These are phyloP conservation scores for Umbilicus rupestris DNA, from an alignment of 164 flowering plant species.

Conservation along the genomic window DNA sequence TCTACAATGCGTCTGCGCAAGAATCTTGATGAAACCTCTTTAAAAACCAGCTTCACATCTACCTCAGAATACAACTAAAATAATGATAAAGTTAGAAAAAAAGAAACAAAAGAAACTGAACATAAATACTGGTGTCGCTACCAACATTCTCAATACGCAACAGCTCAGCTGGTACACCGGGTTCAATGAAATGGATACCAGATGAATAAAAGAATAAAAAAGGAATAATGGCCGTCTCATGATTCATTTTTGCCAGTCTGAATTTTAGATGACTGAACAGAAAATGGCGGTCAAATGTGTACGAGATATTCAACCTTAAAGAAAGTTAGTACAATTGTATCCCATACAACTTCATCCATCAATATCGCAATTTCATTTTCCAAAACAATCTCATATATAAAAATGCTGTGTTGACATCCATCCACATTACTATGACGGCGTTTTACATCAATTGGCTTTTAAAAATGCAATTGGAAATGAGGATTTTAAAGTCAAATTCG, in stretches of 20 bases:
- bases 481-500: too few relatives aligned
- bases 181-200: background rate
- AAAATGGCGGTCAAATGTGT: background rate
- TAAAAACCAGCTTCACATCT: slow-evolving; percentile 90
- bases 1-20: slow-evolving; percentile 88
- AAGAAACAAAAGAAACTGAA: background rate
- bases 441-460: too few relatives aligned
- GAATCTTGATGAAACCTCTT: slow-evolving; percentile 77
- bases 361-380: background rate
- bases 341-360: background rate
- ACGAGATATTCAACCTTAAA: background rate
- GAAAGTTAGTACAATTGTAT: background rate
- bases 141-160: background rate
- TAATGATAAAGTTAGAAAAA: background rate
- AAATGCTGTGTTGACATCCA: background rate
- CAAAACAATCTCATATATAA: background rate
- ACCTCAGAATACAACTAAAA: slow-evolving; percentile 76
- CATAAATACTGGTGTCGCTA: background rate
- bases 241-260: background rate
- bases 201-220: background rate
- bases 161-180: background rate
- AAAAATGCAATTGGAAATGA: too few relatives aligned
- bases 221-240: too few relatives aligned
- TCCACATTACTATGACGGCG: too few relatives aligned
- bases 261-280: background rate